Percentiles rank a stretch among this genome's conserved stretches.
These are phyloP conservation scores for Gossypium turneri DNA, from an alignment of 345 rosid species.

Conservation along the genomic window DNA sequence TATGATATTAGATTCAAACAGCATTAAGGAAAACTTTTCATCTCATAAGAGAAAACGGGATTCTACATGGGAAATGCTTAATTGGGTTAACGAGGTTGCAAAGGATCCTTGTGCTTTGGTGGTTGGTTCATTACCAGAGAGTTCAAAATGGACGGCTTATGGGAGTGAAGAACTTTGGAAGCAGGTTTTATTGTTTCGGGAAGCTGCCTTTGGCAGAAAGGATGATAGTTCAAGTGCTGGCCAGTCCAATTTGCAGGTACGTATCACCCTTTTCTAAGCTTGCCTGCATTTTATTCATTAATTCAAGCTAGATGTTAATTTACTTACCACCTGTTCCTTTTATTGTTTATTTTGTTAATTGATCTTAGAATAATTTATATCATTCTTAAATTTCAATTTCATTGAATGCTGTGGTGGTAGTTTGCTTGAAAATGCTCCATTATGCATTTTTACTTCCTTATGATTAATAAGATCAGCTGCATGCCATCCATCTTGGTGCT, in stretches of 20 bases:
- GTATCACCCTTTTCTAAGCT: not conserved
- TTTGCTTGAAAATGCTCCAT: conserved; percentile 2
- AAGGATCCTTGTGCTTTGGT: conserved; percentile 54
- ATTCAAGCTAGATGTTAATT: not conserved
- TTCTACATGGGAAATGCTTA: conserved; percentile 37
- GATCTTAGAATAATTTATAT: not conserved
- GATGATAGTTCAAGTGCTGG: conserved; percentile 34
- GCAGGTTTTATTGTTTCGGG: conserved; percentile 63
- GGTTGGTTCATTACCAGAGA: conserved; percentile 54
- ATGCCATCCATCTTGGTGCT: not conserved
- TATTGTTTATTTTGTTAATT: not conserved
- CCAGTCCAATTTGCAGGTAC: conserved; percentile 53
- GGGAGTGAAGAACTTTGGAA: conserved; percentile 68
- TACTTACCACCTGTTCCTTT: not conserved
- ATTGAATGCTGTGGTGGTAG: not conserved
- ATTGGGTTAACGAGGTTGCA: conserved; percentile 61
- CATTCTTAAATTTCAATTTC: not conserved
- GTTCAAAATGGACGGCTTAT: conserved; percentile 59
- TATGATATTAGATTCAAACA: conserved; percentile 16
- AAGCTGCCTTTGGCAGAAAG: conserved; percentile 35
- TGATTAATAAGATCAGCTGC: not conserved
- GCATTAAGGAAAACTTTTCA: conserved; percentile 10
- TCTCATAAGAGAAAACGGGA: conserved; percentile 50
- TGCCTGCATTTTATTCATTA: not conserved
- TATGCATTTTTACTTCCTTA: not conserved